phyloP scores from a whole-genome alignment of 495 filamentous ascomycete genomes.

The Emericellopsis terricola region DNA sequence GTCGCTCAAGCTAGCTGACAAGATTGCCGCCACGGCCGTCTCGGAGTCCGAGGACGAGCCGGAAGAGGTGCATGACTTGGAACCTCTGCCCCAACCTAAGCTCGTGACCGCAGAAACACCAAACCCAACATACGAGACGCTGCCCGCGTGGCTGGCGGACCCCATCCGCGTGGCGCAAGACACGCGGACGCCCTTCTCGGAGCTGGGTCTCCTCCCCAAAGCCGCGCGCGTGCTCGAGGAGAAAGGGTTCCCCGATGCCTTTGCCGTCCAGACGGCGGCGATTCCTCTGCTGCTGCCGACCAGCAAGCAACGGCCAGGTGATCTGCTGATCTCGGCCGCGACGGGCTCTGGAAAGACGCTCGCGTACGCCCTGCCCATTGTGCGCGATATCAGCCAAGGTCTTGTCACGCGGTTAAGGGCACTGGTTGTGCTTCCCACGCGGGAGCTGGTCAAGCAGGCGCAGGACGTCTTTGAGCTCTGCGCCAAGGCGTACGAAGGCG shows the following conservation, averaged over 20 bases:
- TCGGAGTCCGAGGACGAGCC: conserved; percentile 6
- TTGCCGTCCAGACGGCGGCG: conserved; percentile 55
- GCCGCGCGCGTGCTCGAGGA: conserved; percentile 29
- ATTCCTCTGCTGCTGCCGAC: conserved; percentile 59
- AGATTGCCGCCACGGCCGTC: conserved; percentile 9
- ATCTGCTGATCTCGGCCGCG: conserved; percentile 65
- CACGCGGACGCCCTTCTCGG: conserved; percentile 37
- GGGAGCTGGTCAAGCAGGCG: conserved; percentile 35
- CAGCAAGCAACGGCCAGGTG: conserved; percentile 54
- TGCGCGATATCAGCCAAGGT: conserved; percentile 10
- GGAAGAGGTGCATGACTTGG: conserved; percentile 39
- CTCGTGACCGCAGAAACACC: conserved; percentile 29
- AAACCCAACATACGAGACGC: conserved; percentile 25
- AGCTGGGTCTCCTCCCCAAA: conserved; percentile 22
- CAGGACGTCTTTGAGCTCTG: conserved; percentile 53
- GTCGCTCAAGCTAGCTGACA: conserved; percentile 5
- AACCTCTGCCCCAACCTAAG: conserved; percentile 56
- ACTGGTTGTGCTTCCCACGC: conserved; percentile 2
- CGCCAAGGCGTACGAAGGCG: conserved; percentile 23
- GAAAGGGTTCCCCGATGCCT: conserved; percentile 48
- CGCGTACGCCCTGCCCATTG: conserved; percentile 63
- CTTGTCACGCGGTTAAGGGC: conserved; percentile 1
- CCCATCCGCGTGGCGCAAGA: conserved; percentile 41
- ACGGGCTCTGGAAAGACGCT: conserved; percentile 77
- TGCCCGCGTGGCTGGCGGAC: conserved; percentile 51